Evolutionary conservation across 176 grass and related monocot genomes (phyloP).

Genomic region (Cenchrus americanus): DNA sequence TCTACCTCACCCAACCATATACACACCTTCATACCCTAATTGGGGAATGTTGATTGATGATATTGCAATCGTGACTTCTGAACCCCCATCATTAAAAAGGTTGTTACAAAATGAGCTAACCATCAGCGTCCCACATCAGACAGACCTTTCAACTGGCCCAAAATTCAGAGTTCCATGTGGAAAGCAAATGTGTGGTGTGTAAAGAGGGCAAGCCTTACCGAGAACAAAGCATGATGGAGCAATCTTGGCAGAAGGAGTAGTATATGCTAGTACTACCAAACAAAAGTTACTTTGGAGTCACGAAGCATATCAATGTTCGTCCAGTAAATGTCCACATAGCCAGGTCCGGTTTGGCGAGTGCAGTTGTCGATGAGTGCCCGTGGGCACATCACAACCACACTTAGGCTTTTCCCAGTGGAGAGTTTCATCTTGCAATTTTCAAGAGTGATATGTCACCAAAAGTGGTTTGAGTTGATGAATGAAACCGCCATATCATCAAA

Average conservation of each 20-base stretch:
- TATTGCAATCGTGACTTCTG: slow-evolving; percentile 29
- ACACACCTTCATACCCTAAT: not conserved
- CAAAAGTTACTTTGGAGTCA: slow-evolving; percentile 37
- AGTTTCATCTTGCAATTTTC: too few relatives aligned
- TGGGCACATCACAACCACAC: slow-evolving; percentile 10
- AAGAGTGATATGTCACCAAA: too few relatives aligned
- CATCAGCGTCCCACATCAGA: slow-evolving; percentile 29
- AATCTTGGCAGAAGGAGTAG: not conserved
- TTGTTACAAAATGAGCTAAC: slow-evolving; percentile 19
- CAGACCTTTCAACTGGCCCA: slow-evolving; percentile 24
- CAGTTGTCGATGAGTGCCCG: slow-evolving; percentile 1
- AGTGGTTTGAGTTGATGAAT: too few relatives aligned
- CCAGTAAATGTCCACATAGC: slow-evolving; percentile 17
- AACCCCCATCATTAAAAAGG: slow-evolving; percentile 24
- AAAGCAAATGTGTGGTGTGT: slow-evolving; percentile 43
- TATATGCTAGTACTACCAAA: not conserved
- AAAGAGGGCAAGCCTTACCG: slow-evolving; percentile 41
- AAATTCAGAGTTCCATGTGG: slow-evolving; percentile 36
- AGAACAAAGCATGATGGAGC: slow-evolving; percentile 23
- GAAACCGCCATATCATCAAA: too few relatives aligned
- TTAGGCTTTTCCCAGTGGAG: too few relatives aligned
- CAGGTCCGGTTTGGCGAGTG: not conserved
- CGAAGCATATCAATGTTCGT: not conserved
- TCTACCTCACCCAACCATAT: slow-evolving; percentile 1
- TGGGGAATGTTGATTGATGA: slow-evolving; percentile 24